Conservation (phyloP, 345 rosid genomes). For the Gossypioides kirkii region DNA sequence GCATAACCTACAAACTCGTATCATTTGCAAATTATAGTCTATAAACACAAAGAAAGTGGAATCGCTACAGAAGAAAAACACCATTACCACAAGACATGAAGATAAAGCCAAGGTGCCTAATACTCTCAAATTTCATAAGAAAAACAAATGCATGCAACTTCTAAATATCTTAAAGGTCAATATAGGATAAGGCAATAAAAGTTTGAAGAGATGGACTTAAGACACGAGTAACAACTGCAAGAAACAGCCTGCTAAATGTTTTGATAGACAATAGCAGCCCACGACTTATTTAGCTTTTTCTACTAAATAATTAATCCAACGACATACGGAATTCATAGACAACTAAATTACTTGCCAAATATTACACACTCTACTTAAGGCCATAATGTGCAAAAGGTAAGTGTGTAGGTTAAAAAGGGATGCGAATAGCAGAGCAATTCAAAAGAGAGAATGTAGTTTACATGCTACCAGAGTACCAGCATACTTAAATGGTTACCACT, state of each 20-base stretch:
- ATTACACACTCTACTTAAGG: background rate
- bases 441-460: background rate
- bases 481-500: background rate
- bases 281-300: background rate
- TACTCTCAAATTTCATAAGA: background rate
- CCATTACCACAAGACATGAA: background rate
- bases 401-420: background rate
- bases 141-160: background rate
- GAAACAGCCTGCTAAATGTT: background rate
- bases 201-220: background rate
- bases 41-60: background rate
- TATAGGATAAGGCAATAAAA: background rate
- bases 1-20: constrained; percentile 53
- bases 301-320: background rate
- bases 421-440: background rate
- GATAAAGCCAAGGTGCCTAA: background rate
- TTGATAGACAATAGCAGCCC: background rate
- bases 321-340: background rate
- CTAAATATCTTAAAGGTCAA: background rate
- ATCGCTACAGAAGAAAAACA: background rate
- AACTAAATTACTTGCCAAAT: background rate
- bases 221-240: background rate
- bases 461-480: background rate
- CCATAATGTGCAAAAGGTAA: background rate
- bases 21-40: constrained; percentile 15